Conservation (phyloP, 2,329 filamentous ascomycete species). For the Sclerotinia trifoliorum region DNA sequence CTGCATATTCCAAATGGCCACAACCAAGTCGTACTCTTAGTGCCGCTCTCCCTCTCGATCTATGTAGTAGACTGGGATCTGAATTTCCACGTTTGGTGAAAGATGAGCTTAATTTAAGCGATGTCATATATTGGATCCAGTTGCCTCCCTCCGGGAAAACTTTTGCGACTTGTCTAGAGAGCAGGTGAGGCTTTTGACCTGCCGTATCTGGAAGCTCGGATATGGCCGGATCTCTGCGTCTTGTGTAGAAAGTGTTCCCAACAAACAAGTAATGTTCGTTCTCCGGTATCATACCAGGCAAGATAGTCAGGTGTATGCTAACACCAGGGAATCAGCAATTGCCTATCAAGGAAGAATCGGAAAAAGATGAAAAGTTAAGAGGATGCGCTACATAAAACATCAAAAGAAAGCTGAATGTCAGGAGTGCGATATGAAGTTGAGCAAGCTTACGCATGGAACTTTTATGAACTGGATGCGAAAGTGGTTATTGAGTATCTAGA, state of each 20-base stretch:
- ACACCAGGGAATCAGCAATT: neutral
- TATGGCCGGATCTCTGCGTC: constrained; percentile 32
- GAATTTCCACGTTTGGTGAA: constrained; percentile 41
- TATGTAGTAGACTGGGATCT: constrained; percentile 29
- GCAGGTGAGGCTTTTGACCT: constrained; percentile 27
- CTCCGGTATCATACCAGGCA: constrained; percentile 33
- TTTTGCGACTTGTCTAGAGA: constrained; percentile 38
- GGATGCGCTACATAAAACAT: neutral
- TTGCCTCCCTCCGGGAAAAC: constrained; percentile 44
- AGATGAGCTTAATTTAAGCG: constrained; percentile 40
- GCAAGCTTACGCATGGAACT: constrained; percentile 49
- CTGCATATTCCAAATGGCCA: constrained; percentile 43
- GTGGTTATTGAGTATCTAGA: constrained; percentile 33
- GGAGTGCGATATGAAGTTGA: constrained; percentile 33
- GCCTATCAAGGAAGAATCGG: neutral
- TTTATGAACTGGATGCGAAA: constrained; percentile 46
- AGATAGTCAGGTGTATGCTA: constrained; percentile 11
- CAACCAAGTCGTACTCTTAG: constrained; percentile 38
- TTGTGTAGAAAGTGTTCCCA: constrained; percentile 48
- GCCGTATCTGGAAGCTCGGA: constrained; percentile 35
- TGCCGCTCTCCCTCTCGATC: constrained; percentile 28
- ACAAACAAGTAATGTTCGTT: constrained; percentile 48
- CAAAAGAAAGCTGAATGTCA: neutral
- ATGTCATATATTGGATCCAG: constrained; percentile 43
- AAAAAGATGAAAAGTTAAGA: neutral